Evolutionary conservation across 495 filamentous ascomycete species (phyloP).

Genomic region (Penicillium argentinense): DNA sequence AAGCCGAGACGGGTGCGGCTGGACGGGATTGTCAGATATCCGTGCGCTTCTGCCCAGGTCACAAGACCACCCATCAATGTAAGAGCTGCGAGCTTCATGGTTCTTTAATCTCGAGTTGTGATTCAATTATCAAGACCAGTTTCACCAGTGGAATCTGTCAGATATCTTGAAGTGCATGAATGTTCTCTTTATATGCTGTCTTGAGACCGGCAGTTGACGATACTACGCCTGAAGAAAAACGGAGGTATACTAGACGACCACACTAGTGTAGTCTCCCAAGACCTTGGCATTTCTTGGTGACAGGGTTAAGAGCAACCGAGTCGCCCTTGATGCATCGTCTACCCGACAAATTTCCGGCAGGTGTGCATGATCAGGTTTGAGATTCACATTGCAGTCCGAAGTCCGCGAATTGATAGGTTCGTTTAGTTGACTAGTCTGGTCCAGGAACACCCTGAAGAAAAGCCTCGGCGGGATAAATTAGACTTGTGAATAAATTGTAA

Average conservation of each 20-base stretch:
- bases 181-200: not conserved
- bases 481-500: too few species aligned
- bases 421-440: too few species aligned
- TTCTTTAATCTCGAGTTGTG: not conserved
- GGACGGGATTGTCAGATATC: conserved; percentile 45
- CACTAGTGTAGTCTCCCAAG: not conserved
- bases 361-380: too few species aligned
- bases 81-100: not conserved
- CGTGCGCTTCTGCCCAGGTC: conserved; percentile 29
- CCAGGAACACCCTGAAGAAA: too few species aligned
- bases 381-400: too few species aligned
- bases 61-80: not conserved
- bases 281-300: not conserved
- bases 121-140: not conserved
- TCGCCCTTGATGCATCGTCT: not conserved
- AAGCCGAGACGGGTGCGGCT: conserved; percentile 49
- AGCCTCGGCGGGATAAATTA: too few species aligned
- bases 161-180: not conserved
- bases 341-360: conserved; percentile 1
- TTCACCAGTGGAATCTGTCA: too few species aligned
- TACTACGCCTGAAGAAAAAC: not conserved
- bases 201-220: not conserved
- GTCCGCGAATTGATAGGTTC: too few species aligned
- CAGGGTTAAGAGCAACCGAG: not conserved
- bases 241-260: not conserved